Evolutionary conservation across 2,329 filamentous ascomycete genomes (phyloP).

Genomic region (Rhinocladiella similis): DNA sequence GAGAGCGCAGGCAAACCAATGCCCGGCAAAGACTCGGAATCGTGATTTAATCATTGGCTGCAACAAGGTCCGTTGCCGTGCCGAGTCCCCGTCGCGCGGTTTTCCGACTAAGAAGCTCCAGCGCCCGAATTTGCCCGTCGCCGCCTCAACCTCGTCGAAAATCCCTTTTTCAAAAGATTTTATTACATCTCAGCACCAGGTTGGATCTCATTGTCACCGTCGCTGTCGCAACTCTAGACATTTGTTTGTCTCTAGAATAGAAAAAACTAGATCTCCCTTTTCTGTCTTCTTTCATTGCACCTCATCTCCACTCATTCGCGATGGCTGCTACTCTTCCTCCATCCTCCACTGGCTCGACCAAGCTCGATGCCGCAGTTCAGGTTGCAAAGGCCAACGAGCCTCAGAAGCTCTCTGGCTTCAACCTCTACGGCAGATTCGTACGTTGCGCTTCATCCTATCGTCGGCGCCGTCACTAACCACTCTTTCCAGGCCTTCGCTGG

Average conservation of each 20-base stretch:
- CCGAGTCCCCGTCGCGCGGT: background rate
- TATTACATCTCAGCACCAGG: no score
- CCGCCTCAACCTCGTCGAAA: background rate
- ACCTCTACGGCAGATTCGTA: conserved; percentile 69
- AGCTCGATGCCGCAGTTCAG: conserved; percentile 55
- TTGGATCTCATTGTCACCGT: background rate
- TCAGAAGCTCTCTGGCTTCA: conserved; percentile 61
- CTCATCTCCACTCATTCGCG: conserved; percentile 30
- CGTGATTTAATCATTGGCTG: no score
- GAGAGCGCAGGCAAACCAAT: no score
- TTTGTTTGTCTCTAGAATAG: no score
- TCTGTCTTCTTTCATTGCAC: conserved; percentile 5
- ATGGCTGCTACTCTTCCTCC: conserved; percentile 48
- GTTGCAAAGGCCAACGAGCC: conserved; percentile 47
- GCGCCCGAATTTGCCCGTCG: conserved; percentile 15
- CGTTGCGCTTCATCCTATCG: conserved; percentile 3
- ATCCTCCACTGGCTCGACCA: conserved; percentile 51
- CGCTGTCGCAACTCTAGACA: conserved; percentile 30
- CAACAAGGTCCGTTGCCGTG: background rate
- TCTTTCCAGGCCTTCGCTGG: conserved; percentile 72
- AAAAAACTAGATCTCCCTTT: conserved; percentile 5
- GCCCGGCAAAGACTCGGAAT: no score
- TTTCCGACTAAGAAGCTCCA: background rate
- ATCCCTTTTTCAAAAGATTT: background rate
- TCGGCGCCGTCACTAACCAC: conserved; percentile 1